These are phyloP conservation scores for Meyerozyma athensensis DNA, from an alignment of 1,139 yeast species.

Conservation along the genomic window DNA sequence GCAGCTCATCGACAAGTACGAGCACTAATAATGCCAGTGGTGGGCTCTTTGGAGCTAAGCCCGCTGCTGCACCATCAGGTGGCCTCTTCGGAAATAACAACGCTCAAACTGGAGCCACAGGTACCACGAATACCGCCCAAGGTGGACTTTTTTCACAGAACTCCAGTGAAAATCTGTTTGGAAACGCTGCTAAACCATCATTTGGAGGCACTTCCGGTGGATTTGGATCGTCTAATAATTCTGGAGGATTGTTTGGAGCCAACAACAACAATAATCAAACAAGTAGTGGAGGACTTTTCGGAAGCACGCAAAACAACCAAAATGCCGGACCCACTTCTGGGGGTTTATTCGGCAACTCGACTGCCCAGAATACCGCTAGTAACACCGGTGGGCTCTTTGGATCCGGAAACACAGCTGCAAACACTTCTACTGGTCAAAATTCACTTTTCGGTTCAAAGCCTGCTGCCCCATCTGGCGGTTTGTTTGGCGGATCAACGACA, in stretches of 20 bases:
- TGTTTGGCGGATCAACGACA: conserved; percentile 5
- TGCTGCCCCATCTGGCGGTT: conserved; percentile 1
- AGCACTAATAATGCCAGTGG: conserved; percentile 11
- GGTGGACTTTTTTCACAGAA: conserved; percentile 4
- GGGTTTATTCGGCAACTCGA: conserved; percentile 4
- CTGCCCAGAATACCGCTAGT: conserved; percentile 5
- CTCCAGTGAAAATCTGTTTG: conserved; percentile 2
- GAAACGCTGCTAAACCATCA: conserved; percentile 7
- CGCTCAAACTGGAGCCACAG: neutral
- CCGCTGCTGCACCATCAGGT: conserved; percentile 7
- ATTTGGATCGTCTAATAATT: conserved; percentile 5
- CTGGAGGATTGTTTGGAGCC: conserved; percentile 14
- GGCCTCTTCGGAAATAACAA: conserved; percentile 8
- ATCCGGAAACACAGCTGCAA: neutral
- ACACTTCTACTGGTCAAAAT: neutral
- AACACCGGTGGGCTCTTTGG: conserved; percentile 6
- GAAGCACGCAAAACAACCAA: conserved; percentile 1
- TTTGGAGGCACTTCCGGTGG: conserved; percentile 9
- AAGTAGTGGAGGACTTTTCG: conserved; percentile 10
- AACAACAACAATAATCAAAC: conserved; percentile 7
- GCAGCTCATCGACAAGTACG: neutral
- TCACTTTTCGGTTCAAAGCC: conserved; percentile 1
- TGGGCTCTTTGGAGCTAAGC: conserved; percentile 25
- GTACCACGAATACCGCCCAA: neutral
- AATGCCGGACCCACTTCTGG: conserved; percentile 5